These are phyloP conservation scores for Sechiopsis laciniata DNA, from an alignment of 306 rosid genomes.

Conservation along the genomic window DNA sequence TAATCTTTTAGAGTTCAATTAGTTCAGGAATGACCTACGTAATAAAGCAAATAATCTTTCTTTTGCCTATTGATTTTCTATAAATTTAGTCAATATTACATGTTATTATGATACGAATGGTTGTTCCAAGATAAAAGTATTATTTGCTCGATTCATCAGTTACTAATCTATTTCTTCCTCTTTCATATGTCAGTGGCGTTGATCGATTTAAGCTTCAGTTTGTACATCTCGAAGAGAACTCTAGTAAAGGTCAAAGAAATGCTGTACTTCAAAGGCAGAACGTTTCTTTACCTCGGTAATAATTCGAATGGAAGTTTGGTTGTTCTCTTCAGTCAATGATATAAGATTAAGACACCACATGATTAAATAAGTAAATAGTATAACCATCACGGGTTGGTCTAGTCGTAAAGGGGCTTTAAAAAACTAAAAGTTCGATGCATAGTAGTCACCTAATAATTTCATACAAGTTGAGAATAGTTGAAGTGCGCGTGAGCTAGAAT, in stretches of 20 bases:
- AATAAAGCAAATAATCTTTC: background rate
- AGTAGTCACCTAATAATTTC: too few relatives aligned
- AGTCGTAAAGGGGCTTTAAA: too few relatives aligned
- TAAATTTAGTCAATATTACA: background rate
- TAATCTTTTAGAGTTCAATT: conserved; percentile 1
- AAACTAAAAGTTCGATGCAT: too few relatives aligned
- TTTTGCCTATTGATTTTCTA: conserved; percentile 3
- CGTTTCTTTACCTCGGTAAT: conserved; percentile 84
- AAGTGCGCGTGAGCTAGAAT: too few relatives aligned
- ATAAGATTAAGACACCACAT: background rate
- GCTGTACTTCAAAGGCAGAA: conserved; percentile 81
- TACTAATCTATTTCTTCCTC: conserved; percentile 19
- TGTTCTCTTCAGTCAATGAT: background rate
- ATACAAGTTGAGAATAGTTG: too few relatives aligned
- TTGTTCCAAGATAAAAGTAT: background rate
- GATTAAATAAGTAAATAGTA: background rate
- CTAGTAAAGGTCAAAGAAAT: conserved; percentile 63
- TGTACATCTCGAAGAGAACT: conserved; percentile 86
- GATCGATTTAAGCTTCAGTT: conserved; percentile 94
- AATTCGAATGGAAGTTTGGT: background rate
- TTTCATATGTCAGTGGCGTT: conserved; percentile 61
- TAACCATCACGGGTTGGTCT: too few relatives aligned
- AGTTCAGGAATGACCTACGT: background rate
- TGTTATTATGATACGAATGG: background rate
- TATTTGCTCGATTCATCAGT: background rate